Conservation (phyloP, 225 moss, liverwort and hornwort genomes). For the Straminergon stramineum region DNA sequence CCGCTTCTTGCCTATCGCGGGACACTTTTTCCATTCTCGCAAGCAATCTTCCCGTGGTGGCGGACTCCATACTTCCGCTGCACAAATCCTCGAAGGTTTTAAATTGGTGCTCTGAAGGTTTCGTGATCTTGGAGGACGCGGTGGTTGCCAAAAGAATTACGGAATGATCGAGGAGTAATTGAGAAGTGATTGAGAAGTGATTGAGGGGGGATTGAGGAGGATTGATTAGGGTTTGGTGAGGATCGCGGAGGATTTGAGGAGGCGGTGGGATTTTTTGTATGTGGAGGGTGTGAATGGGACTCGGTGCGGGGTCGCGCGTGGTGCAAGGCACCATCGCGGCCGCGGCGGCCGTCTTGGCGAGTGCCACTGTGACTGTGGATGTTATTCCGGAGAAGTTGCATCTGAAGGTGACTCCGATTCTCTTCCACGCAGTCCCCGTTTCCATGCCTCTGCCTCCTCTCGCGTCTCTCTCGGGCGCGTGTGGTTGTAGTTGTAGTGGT, state of each 20-base stretch:
- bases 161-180: neutral
- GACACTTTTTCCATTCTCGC: too few species aligned
- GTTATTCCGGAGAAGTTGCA: conserved; percentile 49
- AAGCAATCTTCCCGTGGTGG: neutral
- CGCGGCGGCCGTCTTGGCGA: conserved; percentile 61
- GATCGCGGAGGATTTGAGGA: neutral
- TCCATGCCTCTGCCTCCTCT: conserved; percentile 45
- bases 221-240: neutral
- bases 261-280: neutral
- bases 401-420: conserved; percentile 38
- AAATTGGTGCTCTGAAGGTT: neutral
- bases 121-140: conserved; percentile 10
- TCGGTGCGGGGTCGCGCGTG: conserved; percentile 19
- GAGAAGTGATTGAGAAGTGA: too few species aligned
- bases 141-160: neutral
- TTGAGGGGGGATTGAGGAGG: neutral
- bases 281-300: conserved; percentile 35
- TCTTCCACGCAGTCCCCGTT: conserved; percentile 51
- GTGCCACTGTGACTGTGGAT: conserved; percentile 51
- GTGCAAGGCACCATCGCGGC: conserved; percentile 35
- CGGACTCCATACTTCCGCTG: neutral
- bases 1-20: neutral
- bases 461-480: conserved; percentile 16
- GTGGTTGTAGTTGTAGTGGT: neutral
- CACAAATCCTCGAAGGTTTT: neutral